Evolutionary conservation across 306 rosid genomes (phyloP), one percentile per base, ranked within the genome.

Genomic region (Comarum palustre): DNA sequence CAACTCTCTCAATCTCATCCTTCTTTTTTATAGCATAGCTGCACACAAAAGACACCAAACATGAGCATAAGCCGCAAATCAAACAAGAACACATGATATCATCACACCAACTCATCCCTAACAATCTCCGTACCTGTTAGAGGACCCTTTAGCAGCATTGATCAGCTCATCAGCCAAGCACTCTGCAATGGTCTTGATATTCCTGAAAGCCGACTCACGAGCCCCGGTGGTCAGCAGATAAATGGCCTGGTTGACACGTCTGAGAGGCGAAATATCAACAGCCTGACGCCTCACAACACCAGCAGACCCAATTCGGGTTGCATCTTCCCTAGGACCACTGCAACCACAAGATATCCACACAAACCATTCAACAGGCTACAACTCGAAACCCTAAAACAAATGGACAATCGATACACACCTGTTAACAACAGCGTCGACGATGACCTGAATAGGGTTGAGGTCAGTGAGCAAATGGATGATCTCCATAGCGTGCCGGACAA

Each of bases 211-310:
- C 0, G 73, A 69, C 62, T 69, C 73, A n/a, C 73, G 73, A 6
- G 73, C 73, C 6, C 73, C 73, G 3, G 73, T 69, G n/a, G 73
- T 69, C 11, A 69, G 29, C 4, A 69, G 45, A 32, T 69, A 69
- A 24, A 69, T 69, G 11, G 73, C 73, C 73, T 69, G 73, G 3
- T 69, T 69, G 43, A 69, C 73, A 69, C 73, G 73, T n/a, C 73
- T 48, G 60, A 69, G 57, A 0, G 73, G 73, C 4, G 73, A 69
- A 52, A 69, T 48, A 69, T 69, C 73, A 32, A 69, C 73, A n/a
- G 73, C 73, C 73, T 69, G 73, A 32, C 73, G 73, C 73, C 73
- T 69, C 19, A 69, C 73, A 69, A 50, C 73, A 16, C 73, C 73
- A 32, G 73, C 73, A 11, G 61, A 69, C 46, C 73, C 73, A 32